Base-by-base conservation (phyloP, 371 early-diverging fungal genomes). In the Furculomyces boomerangus region DNA sequence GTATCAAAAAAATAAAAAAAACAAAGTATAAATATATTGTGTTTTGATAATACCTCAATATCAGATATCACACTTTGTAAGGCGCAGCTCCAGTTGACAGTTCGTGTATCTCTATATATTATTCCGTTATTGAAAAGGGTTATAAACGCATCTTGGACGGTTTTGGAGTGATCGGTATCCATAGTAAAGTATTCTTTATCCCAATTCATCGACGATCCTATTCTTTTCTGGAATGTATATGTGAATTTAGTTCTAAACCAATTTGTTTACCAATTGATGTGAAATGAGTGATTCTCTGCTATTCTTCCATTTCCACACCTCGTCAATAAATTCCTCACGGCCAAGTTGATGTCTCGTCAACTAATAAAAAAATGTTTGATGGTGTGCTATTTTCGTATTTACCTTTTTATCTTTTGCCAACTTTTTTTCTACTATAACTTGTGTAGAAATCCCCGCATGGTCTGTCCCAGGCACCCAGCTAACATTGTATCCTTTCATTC, bases 391-490 rank as follows among this genome's bases (percentile, higher is more conserved):
- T 10, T 7, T 10, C 13, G 37, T 39, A 51, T 14, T 30, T 39
- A 53, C 53, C 5, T 83, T 77, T 27, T 69, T 62, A 53, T 93
- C 85, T 60, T 83, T 82, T 78, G 77, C 78, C 50, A 99, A 64
- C 57, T 81, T 80, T 77, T 95, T 97, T 65, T 98, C 98, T 10
- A 99, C 98, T 24, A 99, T 97, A 26, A 89, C 77, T 65, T 99
- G 99, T 47, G 95, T 93, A 24, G 98, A 90, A 61, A 99, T 99
- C 66, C 99, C 99, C 7, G 99, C 99, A 67, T 99, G 99, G 71
- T 99, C 99, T 27, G 86, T 86, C 54, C 99, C 99, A 13, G 99
- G 98, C 55, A 95, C 82, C 74, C 84, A 99, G 53, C 98, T 74
- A 8, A 90, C 88, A n/a, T 90, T 83, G 71, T 93, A 86, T 31